Percentiles rank a stretch among this genome's conserved stretches.
phyloP scores from a whole-genome alignment of 257 asterid species.

The Haberlea rhodopensis region DNA sequence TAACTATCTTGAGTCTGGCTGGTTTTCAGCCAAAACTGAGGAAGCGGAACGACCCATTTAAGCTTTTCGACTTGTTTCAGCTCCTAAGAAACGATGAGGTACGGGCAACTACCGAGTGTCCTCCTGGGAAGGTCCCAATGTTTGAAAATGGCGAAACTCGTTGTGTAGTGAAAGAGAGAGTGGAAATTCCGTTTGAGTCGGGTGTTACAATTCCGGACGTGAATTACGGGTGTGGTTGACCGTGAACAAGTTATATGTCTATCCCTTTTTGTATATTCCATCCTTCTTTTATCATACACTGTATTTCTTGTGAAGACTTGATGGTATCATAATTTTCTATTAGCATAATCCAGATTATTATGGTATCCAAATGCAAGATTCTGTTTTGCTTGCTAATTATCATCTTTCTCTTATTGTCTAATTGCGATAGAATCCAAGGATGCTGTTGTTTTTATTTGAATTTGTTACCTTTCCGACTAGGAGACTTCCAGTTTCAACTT shows the following conservation, averaged over 20 bases:
- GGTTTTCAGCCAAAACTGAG: slow-evolving; percentile 68
- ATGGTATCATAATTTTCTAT: neutral
- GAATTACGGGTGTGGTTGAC: slow-evolving; percentile 85
- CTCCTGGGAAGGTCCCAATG: slow-evolving; percentile 70
- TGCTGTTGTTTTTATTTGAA: too few relatives aligned
- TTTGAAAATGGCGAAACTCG: slow-evolving; percentile 72
- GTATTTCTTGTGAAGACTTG: neutral
- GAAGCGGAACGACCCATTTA: slow-evolving; percentile 52
- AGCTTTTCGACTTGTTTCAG: slow-evolving; percentile 41
- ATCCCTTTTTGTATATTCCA: slow-evolving; percentile 30
- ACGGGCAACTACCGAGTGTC: slow-evolving; percentile 38
- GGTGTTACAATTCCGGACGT: slow-evolving; percentile 73
- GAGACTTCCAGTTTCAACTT: too few relatives aligned
- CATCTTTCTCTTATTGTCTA: neutral
- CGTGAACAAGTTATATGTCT: slow-evolving; percentile 8
- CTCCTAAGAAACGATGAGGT: slow-evolving; percentile 33
- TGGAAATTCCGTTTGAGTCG: slow-evolving; percentile 76
- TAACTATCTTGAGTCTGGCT: slow-evolving; percentile 65
- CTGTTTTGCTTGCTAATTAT: neutral
- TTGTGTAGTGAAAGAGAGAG: slow-evolving; percentile 84
- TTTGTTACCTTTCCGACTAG: too few relatives aligned
- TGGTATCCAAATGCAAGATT: neutral
- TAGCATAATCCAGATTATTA: neutral
- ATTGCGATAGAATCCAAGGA: too few relatives aligned
- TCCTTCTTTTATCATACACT: neutral